A percentile compares a stretch with the other conserved stretches of the same genome.
Evolutionary conservation across 805 yeast genomes (phyloP).

Genomic region (Candida golubevii): DNA sequence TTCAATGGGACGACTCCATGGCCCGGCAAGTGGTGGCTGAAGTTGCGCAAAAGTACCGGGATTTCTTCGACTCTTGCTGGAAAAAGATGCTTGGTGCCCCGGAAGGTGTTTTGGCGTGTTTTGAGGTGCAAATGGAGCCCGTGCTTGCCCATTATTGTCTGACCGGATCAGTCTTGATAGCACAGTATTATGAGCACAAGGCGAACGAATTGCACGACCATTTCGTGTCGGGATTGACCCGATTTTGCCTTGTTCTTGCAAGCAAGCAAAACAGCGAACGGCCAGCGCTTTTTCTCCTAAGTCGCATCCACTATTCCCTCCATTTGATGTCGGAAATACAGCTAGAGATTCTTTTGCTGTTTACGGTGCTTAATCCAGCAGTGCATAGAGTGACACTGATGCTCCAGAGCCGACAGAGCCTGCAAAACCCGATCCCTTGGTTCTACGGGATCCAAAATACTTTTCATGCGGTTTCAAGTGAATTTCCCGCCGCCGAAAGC

Average conservation of each 20-base stretch:
- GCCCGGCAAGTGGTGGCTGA: slow-evolving; percentile 2
- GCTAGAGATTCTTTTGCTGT: slow-evolving; percentile 23
- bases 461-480: background rate
- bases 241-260: background rate
- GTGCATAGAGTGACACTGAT: background rate
- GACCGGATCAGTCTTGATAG: slow-evolving; percentile 1
- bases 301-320: background rate
- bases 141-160: slow-evolving; percentile 4
- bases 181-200: slow-evolving; percentile 1
- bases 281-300: background rate
- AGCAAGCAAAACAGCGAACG: background rate
- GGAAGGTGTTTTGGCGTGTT: background rate
- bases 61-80: background rate
- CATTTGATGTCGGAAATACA: slow-evolving; percentile 5
- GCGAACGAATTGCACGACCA: background rate
- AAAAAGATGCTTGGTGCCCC: background rate
- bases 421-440: slow-evolving; percentile 15
- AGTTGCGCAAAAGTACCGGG: slow-evolving; percentile 5
- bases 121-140: background rate
- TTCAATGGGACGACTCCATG: slow-evolving; percentile 3
- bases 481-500: background rate
- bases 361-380: slow-evolving; percentile 35
- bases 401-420: background rate
- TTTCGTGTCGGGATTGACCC: background rate
- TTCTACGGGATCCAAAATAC: slow-evolving; percentile 11